These are phyloP conservation scores for Scedosporium dehoogii DNA, from an alignment of 2,329 filamentous ascomycete species.

Conservation along the genomic window DNA sequence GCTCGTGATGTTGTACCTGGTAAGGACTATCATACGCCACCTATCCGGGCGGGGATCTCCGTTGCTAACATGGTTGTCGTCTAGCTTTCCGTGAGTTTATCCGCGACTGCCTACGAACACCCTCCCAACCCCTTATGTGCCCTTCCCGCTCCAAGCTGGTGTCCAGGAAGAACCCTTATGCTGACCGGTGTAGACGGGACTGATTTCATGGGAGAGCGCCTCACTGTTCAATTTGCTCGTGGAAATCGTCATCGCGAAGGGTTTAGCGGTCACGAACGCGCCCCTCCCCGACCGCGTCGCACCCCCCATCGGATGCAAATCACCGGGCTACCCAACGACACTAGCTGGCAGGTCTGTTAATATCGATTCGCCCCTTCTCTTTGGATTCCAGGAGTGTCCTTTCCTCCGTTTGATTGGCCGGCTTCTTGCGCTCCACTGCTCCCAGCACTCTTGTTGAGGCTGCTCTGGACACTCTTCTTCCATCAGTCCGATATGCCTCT, in stretches of 20 bases:
- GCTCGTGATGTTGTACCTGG: constrained; percentile 96
- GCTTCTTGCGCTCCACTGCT: neutral
- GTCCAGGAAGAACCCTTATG: neutral
- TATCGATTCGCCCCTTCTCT: constrained; percentile 47
- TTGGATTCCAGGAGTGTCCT: constrained; percentile 29
- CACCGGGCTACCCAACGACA: constrained; percentile 91
- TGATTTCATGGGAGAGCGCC: constrained; percentile 93
- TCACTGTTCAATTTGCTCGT: constrained; percentile 96
- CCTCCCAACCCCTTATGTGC: constrained; percentile 10
- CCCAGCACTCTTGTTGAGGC: neutral
- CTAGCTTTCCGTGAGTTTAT: constrained; percentile 53
- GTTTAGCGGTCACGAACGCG: constrained; percentile 42
- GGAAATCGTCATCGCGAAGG: constrained; percentile 55
- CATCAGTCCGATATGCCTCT: neutral
- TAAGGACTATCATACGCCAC: constrained; percentile 36
- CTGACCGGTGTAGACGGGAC: constrained; percentile 63
- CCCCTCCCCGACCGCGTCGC: constrained; percentile 69
- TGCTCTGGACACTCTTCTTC: neutral
- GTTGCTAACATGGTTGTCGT: neutral
- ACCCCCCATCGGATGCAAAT: constrained; percentile 97
- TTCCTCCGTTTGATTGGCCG: neutral
- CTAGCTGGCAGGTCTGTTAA: constrained; percentile 99
- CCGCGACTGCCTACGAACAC: neutral
- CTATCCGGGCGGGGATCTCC: neutral
- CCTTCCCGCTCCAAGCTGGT: constrained; percentile 12